A percentile compares a stretch with the other conserved stretches of the same genome.
phyloP scores from a whole-genome alignment of 495 filamentous ascomycete genomes.

The Parachaetomium inaequale region DNA sequence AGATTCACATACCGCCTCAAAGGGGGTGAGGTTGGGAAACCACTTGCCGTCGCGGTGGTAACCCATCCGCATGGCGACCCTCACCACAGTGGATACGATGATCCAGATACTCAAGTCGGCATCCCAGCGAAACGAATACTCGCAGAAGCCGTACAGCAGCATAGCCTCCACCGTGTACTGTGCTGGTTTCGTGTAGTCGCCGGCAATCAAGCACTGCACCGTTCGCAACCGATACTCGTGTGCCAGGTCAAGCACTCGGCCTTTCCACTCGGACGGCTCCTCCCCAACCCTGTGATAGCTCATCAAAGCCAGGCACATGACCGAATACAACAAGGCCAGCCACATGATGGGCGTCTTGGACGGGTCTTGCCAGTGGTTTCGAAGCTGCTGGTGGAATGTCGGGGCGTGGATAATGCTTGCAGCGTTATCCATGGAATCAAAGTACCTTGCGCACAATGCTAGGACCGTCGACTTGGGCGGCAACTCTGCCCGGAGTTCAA shows the following conservation, averaged over 20 bases:
- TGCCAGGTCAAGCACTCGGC: constrained; percentile 71
- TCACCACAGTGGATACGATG: constrained; percentile 71
- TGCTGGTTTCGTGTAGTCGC: constrained; percentile 85
- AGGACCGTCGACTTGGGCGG: constrained; percentile 78
- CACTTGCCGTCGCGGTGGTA: constrained; percentile 88
- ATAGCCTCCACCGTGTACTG: constrained; percentile 87
- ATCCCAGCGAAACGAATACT: constrained; percentile 74
- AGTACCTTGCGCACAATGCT: constrained; percentile 72
- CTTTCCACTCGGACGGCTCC: constrained; percentile 79
- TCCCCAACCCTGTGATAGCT: constrained; percentile 88
- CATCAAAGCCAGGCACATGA: constrained; percentile 85
- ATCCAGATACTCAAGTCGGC: constrained; percentile 80
- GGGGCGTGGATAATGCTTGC: constrained; percentile 79
- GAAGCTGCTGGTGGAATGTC: constrained; percentile 81
- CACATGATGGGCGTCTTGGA: constrained; percentile 76
- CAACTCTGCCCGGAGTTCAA: constrained; percentile 73
- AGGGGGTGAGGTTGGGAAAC: constrained; percentile 77
- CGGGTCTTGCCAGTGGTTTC: constrained; percentile 84
- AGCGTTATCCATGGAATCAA: constrained; percentile 51
- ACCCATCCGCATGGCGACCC: constrained; percentile 90
- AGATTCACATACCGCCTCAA: constrained; percentile 58
- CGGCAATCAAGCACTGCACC: constrained; percentile 80
- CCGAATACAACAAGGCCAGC: constrained; percentile 83
- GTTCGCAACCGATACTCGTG: constrained; percentile 74
- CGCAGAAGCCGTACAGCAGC: constrained; percentile 77